Percentiles rank a stretch among this genome's conserved stretches.
These are phyloP conservation scores for Fagopyrum esculentum DNA, from an alignment of 148 eudicot genomes.

Conservation along the genomic window DNA sequence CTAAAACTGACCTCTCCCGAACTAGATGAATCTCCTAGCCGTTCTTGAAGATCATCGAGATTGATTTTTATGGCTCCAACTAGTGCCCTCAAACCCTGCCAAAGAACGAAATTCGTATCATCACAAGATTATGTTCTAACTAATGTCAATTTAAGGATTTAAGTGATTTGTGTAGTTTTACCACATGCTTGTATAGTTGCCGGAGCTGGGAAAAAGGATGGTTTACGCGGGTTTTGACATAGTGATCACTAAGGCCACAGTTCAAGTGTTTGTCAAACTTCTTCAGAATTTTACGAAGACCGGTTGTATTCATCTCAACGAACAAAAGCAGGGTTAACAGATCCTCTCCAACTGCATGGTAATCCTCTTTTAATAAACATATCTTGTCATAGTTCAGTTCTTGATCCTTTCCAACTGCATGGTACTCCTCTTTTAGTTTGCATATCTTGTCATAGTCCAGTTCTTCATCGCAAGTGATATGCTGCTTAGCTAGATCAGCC, in stretches of 20 bases:
- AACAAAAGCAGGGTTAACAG: slow-evolving; percentile 53
- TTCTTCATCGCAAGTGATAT: slow-evolving; percentile 18
- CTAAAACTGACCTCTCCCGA: slow-evolving; percentile 24
- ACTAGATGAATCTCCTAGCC: slow-evolving; percentile 44
- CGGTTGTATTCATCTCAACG: slow-evolving; percentile 62
- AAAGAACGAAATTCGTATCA: not conserved
- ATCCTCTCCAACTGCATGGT: slow-evolving; percentile 50
- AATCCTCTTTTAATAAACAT: slow-evolving; percentile 46
- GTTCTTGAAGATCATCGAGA: slow-evolving; percentile 72
- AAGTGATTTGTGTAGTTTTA: slow-evolving; percentile 12
- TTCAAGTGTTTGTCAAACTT: slow-evolving; percentile 67
- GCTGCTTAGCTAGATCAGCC: slow-evolving; percentile 36
- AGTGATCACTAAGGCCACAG: slow-evolving; percentile 50
- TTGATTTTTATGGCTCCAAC: slow-evolving; percentile 83
- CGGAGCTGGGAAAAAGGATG: slow-evolving; percentile 72
- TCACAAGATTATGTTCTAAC: not conserved
- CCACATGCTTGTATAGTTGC: slow-evolving; percentile 77
- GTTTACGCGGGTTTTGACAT: slow-evolving; percentile 66
- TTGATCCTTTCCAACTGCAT: not conserved
- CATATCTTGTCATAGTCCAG: no score
- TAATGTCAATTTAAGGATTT: not conserved
- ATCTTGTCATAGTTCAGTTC: slow-evolving; percentile 35
- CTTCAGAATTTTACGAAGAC: slow-evolving; percentile 65
- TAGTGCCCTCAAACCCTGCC: slow-evolving; percentile 88
- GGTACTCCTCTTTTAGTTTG: no score